Conservation (phyloP, 1,284 basidiomycete species). For the Rhodotorula sp. region DNA sequence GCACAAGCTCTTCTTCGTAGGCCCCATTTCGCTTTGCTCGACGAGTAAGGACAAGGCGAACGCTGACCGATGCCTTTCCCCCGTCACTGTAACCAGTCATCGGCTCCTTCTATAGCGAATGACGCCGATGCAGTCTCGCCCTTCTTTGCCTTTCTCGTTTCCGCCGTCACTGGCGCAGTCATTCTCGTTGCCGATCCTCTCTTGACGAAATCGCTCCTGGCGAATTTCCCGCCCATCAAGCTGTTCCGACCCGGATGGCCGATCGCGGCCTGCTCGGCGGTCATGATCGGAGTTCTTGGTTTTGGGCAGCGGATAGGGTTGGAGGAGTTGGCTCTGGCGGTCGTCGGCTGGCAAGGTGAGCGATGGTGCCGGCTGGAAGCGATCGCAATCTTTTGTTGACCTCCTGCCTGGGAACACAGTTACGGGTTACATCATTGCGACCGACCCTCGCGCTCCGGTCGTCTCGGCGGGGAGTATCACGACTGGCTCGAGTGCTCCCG, state of each 20-base stretch:
- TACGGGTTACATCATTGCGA: constrained; percentile 40
- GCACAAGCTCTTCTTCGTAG: constrained; percentile 11
- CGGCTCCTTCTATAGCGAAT: neutral
- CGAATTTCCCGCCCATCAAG: constrained; percentile 31
- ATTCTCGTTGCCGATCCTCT: constrained; percentile 40
- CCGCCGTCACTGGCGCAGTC: constrained; percentile 23
- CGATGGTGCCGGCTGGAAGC: too few relatives aligned
- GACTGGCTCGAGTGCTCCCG: constrained; percentile 14
- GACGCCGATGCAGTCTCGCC: neutral
- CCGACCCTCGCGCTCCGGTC: constrained; percentile 38
- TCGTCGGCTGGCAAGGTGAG: constrained; percentile 39
- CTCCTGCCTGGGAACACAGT: constrained; percentile 16
- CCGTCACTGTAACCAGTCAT: neutral
- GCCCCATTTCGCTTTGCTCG: neutral
- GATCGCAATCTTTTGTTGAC: neutral
- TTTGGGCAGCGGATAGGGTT: constrained; percentile 31
- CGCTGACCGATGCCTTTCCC: neutral
- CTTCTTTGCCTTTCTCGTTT: constrained; percentile 14
- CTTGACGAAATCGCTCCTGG: constrained; percentile 28
- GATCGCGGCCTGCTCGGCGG: constrained; percentile 21
- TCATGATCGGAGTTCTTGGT: constrained; percentile 39
- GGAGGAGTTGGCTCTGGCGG: constrained; percentile 32
- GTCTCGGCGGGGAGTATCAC: constrained; percentile 18
- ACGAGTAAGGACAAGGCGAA: too few relatives aligned
- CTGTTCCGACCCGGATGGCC: constrained; percentile 34